Evolutionary conservation across 495 filamentous ascomycete species (phyloP).

Genomic region (Immersiella caudata): DNA sequence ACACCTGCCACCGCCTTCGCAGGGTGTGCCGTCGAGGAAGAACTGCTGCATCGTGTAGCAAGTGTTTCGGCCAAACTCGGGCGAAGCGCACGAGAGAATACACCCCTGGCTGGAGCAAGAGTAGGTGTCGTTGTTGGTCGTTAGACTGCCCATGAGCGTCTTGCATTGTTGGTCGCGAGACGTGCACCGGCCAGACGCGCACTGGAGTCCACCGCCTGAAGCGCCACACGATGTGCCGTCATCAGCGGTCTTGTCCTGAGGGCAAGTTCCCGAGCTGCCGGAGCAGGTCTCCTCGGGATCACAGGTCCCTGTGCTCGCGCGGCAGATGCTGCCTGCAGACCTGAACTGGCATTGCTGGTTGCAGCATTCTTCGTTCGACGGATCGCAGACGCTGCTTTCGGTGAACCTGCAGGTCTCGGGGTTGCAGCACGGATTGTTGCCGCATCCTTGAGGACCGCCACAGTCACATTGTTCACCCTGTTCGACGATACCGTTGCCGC

Average conservation of each 20-base stretch:
- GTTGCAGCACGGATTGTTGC: conserved; percentile 79
- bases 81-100: conserved; percentile 72
- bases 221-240: conserved; percentile 72
- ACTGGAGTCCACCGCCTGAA: conserved; percentile 61
- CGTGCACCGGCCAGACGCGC: conserved; percentile 94
- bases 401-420: conserved; percentile 87
- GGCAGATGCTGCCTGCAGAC: conserved; percentile 69
- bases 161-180: conserved; percentile 89
- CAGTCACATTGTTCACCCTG: conserved; percentile 94
- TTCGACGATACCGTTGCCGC: conserved; percentile 97
- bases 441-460: conserved; percentile 73
- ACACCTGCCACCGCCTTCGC: conserved; percentile 80
- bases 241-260: conserved; percentile 64
- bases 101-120: conserved; percentile 79
- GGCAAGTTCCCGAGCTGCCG: conserved; percentile 73
- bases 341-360: conserved; percentile 70
- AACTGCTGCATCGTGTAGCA: conserved; percentile 84
- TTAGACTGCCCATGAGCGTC: conserved; percentile 78
- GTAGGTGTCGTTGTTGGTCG: conserved; percentile 74
- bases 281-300: conserved; percentile 83
- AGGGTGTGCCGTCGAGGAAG: conserved; percentile 91
- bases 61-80: conserved; percentile 62
- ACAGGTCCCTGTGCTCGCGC: conserved; percentile 74
- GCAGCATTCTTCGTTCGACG: conserved; percentile 92
- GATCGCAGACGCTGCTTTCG: conserved; percentile 76